Base-by-base conservation (phyloP, 306 rosid species). In the Cucumis hystrix region DNA sequence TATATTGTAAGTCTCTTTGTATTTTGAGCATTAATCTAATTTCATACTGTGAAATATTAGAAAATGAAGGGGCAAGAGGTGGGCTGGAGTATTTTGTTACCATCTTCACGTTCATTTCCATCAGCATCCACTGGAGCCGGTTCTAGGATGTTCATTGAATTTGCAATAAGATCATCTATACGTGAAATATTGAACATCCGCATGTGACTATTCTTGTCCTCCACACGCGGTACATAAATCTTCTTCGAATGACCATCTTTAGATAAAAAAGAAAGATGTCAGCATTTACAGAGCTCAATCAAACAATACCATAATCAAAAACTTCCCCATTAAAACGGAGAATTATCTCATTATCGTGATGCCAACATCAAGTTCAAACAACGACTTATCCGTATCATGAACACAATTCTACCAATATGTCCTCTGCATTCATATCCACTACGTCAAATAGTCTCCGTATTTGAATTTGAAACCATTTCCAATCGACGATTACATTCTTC, bases 191-290 rank as follows among this genome's bases (percentile, higher is more conserved):
- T 81, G 74, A 95, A 88, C 99, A 95, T 89, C 57, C 91, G 89
- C 97, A 95, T 92, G 83, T 90, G 85, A 81, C 97, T 86, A 67
- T 95, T 90, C 85, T 88, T 95, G 87, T 95, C 97, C 90, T 92
- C 99, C 83, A 95, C 99, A 10, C 97, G 83, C 5, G 97, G 97
- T 61, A 95, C 99, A 83, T 89, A 88, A 40, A 88, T 88, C 83
- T 80, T 88, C 78, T 88, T 92, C 25, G 82, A 62, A 75, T 68
- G 35, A 12, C 83, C 85, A 83, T 86, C 87, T 81, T 81, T 73
- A 83, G 15, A 77, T 56, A 28, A 52, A 82, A 82, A 78, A 9
- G 71, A 47, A 55, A 84, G 63, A 71, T 16, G 81, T 79, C 57
- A 71, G 59, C 60, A 80, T 51, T 63, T 18, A 58, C 77, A 25